A percentile compares a stretch with the other conserved stretches of the same genome.
Conservation (phyloP, 768 basidiomycete genomes). For the Leccinum disarticulatum region DNA sequence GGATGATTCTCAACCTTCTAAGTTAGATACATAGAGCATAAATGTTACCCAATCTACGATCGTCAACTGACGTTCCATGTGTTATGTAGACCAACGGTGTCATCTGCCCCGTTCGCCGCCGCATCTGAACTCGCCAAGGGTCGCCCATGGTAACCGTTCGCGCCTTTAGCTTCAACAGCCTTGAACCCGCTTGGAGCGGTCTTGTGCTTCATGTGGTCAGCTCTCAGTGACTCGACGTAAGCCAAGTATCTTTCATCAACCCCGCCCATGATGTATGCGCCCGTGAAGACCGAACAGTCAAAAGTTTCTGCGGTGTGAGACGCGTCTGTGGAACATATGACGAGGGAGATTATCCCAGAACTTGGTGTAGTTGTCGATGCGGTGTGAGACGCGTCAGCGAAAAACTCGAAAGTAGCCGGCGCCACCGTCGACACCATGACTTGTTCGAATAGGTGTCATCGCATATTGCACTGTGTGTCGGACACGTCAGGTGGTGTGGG, state of each 20-base stretch:
- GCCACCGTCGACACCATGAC: no score
- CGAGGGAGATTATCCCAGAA: no score
- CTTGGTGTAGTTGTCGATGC: no score
- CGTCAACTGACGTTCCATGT: slow-evolving; percentile 49
- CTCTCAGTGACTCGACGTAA: slow-evolving; percentile 71
- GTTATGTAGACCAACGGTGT: slow-evolving; percentile 80
- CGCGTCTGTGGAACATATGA: no score
- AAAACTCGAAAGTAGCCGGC: no score
- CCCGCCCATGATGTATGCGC: slow-evolving; percentile 94
- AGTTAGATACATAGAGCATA: slow-evolving; percentile 4
- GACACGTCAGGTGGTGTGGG: no score
- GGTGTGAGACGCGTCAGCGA: no score
- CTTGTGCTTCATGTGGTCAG: slow-evolving; percentile 77
- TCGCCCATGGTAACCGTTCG: slow-evolving; percentile 22
- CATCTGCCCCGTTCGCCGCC: slow-evolving; percentile 63
- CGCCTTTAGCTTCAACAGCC: slow-evolving; percentile 36
- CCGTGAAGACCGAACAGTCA: slow-evolving; percentile 98
- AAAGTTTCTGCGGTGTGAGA: slow-evolving; percentile 43
- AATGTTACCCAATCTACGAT: neutral
- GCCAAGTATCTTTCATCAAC: slow-evolving; percentile 81
- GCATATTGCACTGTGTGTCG: no score
- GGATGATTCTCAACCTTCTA: neutral
- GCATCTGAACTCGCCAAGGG: slow-evolving; percentile 36
- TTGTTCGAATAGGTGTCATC: no score
- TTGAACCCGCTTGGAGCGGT: slow-evolving; percentile 28